phyloP scores from a whole-genome alignment of 2,329 filamentous ascomycete genomes.

The Calonectria pauciramosa region DNA sequence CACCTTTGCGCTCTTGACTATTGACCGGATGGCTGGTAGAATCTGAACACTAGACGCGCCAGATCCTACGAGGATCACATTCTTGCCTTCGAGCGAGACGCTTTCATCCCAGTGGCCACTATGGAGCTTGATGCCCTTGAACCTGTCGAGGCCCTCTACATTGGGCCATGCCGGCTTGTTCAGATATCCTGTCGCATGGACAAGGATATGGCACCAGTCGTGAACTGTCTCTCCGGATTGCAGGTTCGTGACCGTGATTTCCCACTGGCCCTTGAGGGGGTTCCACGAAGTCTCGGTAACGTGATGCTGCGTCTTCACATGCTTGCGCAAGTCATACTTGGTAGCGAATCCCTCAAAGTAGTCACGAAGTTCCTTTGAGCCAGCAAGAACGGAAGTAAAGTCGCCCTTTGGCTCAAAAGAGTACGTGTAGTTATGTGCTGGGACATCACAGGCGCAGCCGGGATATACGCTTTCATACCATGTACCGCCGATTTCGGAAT shows the following conservation, averaged over 20 bases:
- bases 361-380: not conserved
- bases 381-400: not conserved
- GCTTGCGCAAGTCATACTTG: not conserved
- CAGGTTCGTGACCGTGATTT: not conserved
- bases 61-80: not conserved
- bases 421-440: slow-evolving; percentile 2
- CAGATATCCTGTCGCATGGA: not conserved
- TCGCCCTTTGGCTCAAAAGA: not conserved
- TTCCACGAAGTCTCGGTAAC: not conserved
- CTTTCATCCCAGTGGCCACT: not conserved
- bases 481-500: not conserved
- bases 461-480: not conserved
- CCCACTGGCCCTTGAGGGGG: not conserved
- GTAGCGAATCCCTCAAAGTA: not conserved
- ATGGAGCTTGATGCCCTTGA: not conserved
- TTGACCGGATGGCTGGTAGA: not conserved
- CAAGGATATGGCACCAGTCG: not conserved
- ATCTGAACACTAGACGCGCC: not conserved
- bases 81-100: not conserved
- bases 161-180: slow-evolving; percentile 4
- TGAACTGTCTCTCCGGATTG: not conserved
- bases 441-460: not conserved
- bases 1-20: not conserved
- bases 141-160: not conserved
- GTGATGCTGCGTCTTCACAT: not conserved